Base-by-base conservation (phyloP, 2,329 filamentous ascomycete genomes). In the Xylaria sp. region DNA sequence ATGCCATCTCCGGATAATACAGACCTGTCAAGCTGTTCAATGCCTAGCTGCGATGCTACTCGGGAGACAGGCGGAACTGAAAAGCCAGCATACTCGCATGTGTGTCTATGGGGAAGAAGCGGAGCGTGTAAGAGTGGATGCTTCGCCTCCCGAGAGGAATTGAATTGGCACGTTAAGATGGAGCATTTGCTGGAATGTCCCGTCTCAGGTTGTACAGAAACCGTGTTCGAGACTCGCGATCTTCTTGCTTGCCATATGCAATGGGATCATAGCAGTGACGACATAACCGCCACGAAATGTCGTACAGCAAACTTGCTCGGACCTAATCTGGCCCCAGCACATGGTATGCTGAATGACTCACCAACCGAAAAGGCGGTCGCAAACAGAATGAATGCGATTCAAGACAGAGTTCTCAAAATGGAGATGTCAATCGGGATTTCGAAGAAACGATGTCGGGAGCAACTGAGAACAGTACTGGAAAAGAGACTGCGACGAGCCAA, bases 161-260 rank as follows among this genome's bases (percentile, higher is more conserved):
- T 84, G 39, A 77, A 80, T 18, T 81, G 82, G 75, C 83, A 85
- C 66, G 81, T 85, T 48, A 83, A 84, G 65, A 75, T 76, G 23
- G 80, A 84, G 56, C 83, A 85, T 67, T 76, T 84, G 12, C 77
- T 84, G 34, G 73, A 81, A 31, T 85, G 83, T 37, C 83, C 83
- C 0, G 76, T 79, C 0, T 72, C 76, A 0, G 81, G 79, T 0
- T 85, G 83, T 64, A 74, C 76, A 41, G 81, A 83, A 59, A 74
- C 73, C n/a, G 71, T 73, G 0, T 82, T 83, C 46, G 72, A 73
- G n/a, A 80, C 63, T 48, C 73, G 71, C 6, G 79, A 79, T n/a
- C 67, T 80, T 3, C 73, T 85, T 1, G 76, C 78, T 28, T 78
- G 78, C 3, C 83, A 85, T 64, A 71, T 85, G 13, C 70, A 76